phyloP scores from a whole-genome alignment of 2,329 filamentous ascomycete genomes.

The Myriosclerotinia curreyana region DNA sequence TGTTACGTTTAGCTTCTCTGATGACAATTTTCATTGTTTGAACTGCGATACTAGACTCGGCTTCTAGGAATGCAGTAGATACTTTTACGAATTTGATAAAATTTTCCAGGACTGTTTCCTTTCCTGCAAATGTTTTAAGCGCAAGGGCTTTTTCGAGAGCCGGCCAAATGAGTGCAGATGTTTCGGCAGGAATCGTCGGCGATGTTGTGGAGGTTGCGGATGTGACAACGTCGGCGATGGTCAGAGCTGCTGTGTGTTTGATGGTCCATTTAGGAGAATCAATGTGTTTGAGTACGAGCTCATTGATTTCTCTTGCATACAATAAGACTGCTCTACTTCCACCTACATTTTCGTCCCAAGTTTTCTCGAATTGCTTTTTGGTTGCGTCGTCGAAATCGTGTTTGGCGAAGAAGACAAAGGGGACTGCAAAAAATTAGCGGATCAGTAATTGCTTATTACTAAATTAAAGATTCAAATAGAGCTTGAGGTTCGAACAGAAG shows the following conservation, averaged over 20 bases:
- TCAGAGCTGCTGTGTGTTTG: constrained; percentile 81
- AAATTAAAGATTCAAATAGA: background rate
- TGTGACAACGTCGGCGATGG: constrained; percentile 69
- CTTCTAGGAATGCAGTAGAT: constrained; percentile 55
- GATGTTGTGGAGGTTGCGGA: constrained; percentile 56
- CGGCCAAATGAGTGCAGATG: constrained; percentile 71
- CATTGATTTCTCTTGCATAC: constrained; percentile 79
- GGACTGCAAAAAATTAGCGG: constrained; percentile 48
- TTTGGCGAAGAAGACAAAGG: constrained; percentile 83
- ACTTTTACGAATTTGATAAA: constrained; percentile 75
- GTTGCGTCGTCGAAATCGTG: constrained; percentile 83
- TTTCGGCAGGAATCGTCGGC: constrained; percentile 54
- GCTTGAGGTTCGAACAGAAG: too few relatives aligned
- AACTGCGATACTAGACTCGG: constrained; percentile 52
- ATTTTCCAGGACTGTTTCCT: constrained; percentile 77
- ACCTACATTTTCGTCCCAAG: constrained; percentile 89
- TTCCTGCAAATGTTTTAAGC: constrained; percentile 90
- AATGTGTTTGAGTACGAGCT: constrained; percentile 63
- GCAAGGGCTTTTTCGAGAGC: constrained; percentile 75
- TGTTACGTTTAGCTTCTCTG: constrained; percentile 88
- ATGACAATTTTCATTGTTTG: constrained; percentile 77
- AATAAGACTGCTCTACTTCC: constrained; percentile 77
- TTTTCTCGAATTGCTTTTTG: constrained; percentile 73
- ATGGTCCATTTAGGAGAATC: constrained; percentile 84
- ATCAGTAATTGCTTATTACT: background rate